Base-by-base conservation (phyloP, 345 rosid genomes). In the Laguncularia racemosa region DNA sequence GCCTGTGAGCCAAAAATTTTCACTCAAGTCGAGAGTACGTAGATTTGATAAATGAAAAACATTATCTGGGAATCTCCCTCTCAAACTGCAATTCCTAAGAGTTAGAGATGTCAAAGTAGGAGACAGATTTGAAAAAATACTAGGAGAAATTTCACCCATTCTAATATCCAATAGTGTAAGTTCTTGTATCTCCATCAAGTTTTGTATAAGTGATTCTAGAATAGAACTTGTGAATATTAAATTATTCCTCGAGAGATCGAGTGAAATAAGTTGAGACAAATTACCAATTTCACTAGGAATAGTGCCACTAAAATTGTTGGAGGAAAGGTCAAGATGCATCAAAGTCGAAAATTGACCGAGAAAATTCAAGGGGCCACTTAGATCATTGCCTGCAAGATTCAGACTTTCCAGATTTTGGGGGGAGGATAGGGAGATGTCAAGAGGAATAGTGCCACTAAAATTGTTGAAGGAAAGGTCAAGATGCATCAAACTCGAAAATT, bases 61-160 rank as follows among this genome's bases (percentile, higher is more conserved):
- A 8, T 55, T 12, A 26, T 13, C 58, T 0, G 47, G 0, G 11
- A 55, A 55, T 0, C 0, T 13, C 11, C 58, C 47, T 0, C 0
- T 1, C n/a, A 55, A 40, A 17, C 18, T 16, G 14, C 58, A 33
- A 33, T 33, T 2, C 16, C 15, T 2, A 4, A 67, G 62, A 16
- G 18, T 46, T 12, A 59, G 56, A 33, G 23, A 40, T 1, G 0
- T 16, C 18, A 65, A 48, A 15, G 26, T 49, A 50, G 64, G 57
- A 19, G 66, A 50, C 40, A 70, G 6, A 51, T 60, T 51, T 18
- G 20, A 12, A 17, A 52, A 52, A 16, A 51, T 52, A 56, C 26
- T 13, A 13, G 62, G 56, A 16, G 4, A 55, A 51, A 47, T 46
- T 23, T 14, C 46, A 23, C 49, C 52, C 54, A 66, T 53, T 49